Conservation (phyloP, 2,329 filamentous ascomycete species). For the Dactylella cylindrospora region DNA sequence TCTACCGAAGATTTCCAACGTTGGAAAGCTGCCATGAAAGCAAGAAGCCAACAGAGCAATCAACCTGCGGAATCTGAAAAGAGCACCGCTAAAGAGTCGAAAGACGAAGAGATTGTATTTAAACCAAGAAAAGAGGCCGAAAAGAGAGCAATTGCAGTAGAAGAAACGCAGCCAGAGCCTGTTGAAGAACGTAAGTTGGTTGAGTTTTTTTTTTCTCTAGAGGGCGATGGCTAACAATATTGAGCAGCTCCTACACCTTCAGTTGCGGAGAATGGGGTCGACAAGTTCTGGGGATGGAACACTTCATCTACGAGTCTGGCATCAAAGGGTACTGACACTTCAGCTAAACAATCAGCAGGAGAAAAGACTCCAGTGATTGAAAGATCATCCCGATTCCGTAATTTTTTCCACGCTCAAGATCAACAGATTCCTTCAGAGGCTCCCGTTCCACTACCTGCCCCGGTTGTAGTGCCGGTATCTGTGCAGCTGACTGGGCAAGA, state of each 20-base stretch:
- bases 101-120: slow-evolving; percentile 41
- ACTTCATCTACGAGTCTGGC: slow-evolving; percentile 48
- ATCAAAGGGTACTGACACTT: slow-evolving; percentile 45
- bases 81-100: slow-evolving; percentile 10
- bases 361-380: slow-evolving; percentile 49
- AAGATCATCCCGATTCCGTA: slow-evolving; percentile 57
- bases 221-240: slow-evolving; percentile 6
- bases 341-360: slow-evolving; percentile 49
- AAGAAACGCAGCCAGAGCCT: slow-evolving; percentile 26
- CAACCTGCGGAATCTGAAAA: slow-evolving; percentile 35
- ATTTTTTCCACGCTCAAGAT: slow-evolving; percentile 51
- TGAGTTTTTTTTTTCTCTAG: neutral
- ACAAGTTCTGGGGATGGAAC: slow-evolving; percentile 57
- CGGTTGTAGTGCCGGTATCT: slow-evolving; percentile 1
- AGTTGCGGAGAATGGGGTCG: slow-evolving; percentile 54
- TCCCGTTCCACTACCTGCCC: too few relatives aligned
- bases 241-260: slow-evolving; percentile 47
- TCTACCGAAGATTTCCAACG: slow-evolving; percentile 61
- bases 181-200: slow-evolving; percentile 32
- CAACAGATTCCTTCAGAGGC: neutral
- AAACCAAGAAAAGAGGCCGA: slow-evolving; percentile 40
- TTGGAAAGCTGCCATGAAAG: slow-evolving; percentile 61
- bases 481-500: slow-evolving; percentile 16
- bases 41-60: slow-evolving; percentile 47
- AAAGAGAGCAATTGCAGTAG: slow-evolving; percentile 35